These are phyloP conservation scores for Silene vulgaris DNA, from an alignment of 179 eudicot species.

Conservation along the genomic window DNA sequence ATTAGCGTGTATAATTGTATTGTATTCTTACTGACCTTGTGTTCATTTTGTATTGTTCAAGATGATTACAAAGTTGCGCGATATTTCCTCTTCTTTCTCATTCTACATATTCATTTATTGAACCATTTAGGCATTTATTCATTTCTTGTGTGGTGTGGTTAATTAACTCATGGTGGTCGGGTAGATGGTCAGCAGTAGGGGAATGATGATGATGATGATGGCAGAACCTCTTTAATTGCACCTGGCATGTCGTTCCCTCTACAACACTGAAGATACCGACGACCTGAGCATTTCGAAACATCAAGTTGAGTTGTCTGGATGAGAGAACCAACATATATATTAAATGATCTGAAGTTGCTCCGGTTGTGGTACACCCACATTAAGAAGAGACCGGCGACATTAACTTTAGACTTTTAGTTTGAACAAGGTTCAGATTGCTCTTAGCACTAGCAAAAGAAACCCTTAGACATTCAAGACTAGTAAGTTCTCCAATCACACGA, in stretches of 20 bases:
- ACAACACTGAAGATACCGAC: conserved; percentile 20
- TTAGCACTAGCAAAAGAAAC: conserved; percentile 22
- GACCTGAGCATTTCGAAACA: conserved; percentile 13
- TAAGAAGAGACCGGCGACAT: background rate
- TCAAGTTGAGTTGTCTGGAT: conserved; percentile 6
- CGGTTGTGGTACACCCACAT: background rate
- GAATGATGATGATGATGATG: no score
- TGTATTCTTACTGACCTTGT: no score
- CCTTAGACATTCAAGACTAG: conserved; percentile 29
- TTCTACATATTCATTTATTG: no score
- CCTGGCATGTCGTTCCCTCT: conserved; percentile 18
- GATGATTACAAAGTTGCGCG: no score
- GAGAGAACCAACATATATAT: conserved; percentile 20
- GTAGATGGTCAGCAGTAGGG: no score
- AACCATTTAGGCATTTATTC: no score
- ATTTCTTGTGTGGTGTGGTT: no score
- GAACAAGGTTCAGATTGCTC: conserved; percentile 15
- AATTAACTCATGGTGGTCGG: no score
- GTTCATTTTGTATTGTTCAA: no score
- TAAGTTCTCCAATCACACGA: conserved; percentile 20
- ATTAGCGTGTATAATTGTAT: no score
- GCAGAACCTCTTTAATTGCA: conserved; percentile 21
- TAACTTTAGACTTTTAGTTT: background rate
- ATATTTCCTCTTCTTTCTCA: no score
- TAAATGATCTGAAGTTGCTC: conserved; percentile 27